Evolutionary conservation across 768 basidiomycete species (phyloP), one percentile per base, ranked within the genome.

Genomic region (Russula olivacea): DNA sequence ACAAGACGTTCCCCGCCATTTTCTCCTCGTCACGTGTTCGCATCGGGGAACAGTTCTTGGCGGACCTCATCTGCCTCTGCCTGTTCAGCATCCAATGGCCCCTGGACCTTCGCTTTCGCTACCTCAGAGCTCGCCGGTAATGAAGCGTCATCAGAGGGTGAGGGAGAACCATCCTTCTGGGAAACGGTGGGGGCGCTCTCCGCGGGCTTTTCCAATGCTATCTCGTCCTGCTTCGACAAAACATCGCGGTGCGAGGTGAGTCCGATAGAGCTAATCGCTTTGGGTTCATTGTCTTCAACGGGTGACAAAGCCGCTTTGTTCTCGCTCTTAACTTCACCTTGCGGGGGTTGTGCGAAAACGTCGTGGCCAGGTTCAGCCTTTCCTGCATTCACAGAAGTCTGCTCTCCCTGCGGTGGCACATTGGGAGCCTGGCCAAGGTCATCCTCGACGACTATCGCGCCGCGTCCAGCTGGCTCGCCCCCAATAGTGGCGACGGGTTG

Each of bases 351-450:
- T 0, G 79, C 87, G 69, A 93, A 93, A 61, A 91, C 78, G 70
- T 93, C 85, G 17, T 75, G 79, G 0, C 91, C 91, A 0, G 91
- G 91, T 68, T 89, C 89, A 0, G 87, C 75, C 59, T 82, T 80
- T 12, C 80, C 82, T 23, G 78, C 74, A 14, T 78, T 76, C 2
- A 79, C 65, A 0, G 76, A 71, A 15, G 83, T 78, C 10, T 69
- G 75, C 51, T 69, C 71, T 8, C 72, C 69, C 0, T 66, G 52
- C 3, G 63, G 52, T 14, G 54, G 63, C 7, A 52, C 64, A 8
- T 58, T 69, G 19, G 61, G 69, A 17, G 55, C 66, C 28, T 72
- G 65, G 17, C 68, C 69, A 40, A 69, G 74, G 8, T 76, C 66
- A n/a, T 81, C 78, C 12, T 82, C 76, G 5, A 85, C 80, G 4